Conservation (phyloP, 495 filamentous ascomycete species). For the Aspergillus coremiiformis region DNA sequence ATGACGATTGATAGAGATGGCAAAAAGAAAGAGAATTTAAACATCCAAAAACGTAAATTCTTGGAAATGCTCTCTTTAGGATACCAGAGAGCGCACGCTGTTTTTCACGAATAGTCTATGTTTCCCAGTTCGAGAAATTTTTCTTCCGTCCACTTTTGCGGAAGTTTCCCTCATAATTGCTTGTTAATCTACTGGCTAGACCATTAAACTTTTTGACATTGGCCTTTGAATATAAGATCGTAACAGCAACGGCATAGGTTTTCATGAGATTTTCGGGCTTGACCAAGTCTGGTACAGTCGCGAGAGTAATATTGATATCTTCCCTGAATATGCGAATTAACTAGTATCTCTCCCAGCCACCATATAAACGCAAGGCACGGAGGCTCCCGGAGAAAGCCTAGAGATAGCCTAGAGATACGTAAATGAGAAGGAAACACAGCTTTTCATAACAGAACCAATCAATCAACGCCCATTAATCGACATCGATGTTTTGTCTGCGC, state of each 20-base stretch:
- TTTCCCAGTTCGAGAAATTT: not conserved
- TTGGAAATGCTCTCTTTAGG: not conserved
- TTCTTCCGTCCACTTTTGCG: not conserved
- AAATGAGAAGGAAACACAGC: not conserved
- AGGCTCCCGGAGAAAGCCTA: not conserved
- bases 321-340: not conserved
- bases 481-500: constrained; percentile 42
- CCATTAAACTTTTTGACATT: not conserved
- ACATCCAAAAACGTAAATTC: not conserved
- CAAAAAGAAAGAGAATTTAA: constrained; percentile 5
- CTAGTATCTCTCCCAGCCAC: not conserved
- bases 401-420: not conserved
- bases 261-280: not conserved
- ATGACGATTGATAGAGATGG: constrained; percentile 21
- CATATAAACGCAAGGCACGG: not conserved
- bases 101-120: not conserved
- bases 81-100: not conserved
- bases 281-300: not conserved
- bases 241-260: not conserved
- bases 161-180: not conserved
- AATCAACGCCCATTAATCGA: constrained; percentile 31
- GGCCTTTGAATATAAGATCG: not conserved
- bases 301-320: not conserved
- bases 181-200: not conserved
- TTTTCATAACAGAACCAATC: not conserved